Evolutionary conservation across 108 stramenopile genomes (phyloP).

Genomic region (Fragilaria crotonensis): DNA sequence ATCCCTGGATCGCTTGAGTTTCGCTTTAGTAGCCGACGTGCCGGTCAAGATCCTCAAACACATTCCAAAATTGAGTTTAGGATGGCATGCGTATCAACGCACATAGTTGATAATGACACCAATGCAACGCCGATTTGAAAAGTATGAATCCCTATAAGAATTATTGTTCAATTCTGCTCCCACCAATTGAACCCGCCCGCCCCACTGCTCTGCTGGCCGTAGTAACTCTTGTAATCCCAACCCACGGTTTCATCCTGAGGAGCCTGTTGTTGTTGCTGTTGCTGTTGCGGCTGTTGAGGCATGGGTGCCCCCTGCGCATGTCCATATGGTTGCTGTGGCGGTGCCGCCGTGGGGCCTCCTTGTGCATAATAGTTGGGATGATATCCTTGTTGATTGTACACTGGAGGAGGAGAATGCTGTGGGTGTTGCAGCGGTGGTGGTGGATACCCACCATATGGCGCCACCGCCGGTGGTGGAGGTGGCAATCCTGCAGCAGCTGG

Average conservation of each 20-base stretch:
- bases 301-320: constrained; percentile 13
- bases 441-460: constrained; percentile 16
- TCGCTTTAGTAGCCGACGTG: no score
- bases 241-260: constrained; percentile 33
- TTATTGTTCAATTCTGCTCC: constrained; percentile 42
- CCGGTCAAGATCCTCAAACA: no score
- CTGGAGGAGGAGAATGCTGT: neutral
- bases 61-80: no score
- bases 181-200: constrained; percentile 89
- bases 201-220: constrained; percentile 41
- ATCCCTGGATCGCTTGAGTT: no score
- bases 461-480: constrained; percentile 24
- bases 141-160: no score
- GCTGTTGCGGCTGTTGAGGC: constrained; percentile 38
- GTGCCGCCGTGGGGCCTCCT: neutral
- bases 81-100: no score
- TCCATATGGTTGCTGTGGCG: constrained; percentile 12
- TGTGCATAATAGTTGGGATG: neutral
- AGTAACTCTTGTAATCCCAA: constrained; percentile 65
- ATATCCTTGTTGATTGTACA: constrained; percentile 11
- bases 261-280: constrained; percentile 38
- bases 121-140: no score
- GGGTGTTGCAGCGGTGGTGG: constrained; percentile 18
- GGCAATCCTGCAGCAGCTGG: neutral
- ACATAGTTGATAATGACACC: no score